Evolutionary conservation across 768 basidiomycete species (phyloP).

Genomic region (Rhodotorula sphaerocarpa): DNA sequence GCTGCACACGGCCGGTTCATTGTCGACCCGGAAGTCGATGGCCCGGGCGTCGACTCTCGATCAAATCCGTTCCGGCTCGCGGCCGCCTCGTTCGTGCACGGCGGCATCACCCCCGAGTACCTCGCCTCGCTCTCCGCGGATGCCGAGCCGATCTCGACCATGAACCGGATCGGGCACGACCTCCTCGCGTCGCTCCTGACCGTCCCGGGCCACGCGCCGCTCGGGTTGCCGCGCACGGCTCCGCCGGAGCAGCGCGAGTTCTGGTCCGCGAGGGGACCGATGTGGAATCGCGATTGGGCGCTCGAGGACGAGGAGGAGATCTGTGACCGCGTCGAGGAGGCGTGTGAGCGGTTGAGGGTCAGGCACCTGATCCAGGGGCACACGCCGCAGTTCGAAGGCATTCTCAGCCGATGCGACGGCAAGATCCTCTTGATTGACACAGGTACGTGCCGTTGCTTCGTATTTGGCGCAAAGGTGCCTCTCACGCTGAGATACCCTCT

Average conservation of each 20-base stretch:
- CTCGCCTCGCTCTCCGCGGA: constrained; percentile 41
- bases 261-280: constrained; percentile 64
- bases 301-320: constrained; percentile 56
- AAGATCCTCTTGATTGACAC: constrained; percentile 95
- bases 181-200: constrained; percentile 60
- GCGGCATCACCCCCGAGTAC: constrained; percentile 74
- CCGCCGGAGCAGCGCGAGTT: constrained; percentile 61
- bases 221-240: constrained; percentile 54
- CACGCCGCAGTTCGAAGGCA: constrained; percentile 83
- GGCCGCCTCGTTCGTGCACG: constrained; percentile 86
- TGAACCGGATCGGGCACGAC: constrained; percentile 65
- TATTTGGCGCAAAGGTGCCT: background rate
- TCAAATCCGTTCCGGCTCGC: constrained; percentile 58
- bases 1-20: constrained; percentile 37
- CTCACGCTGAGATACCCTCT: too few species aligned
- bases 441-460: constrained; percentile 47
- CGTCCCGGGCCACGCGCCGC: constrained; percentile 44
- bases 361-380: constrained; percentile 67
- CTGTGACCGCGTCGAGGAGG: constrained; percentile 63
- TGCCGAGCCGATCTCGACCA: constrained; percentile 52
- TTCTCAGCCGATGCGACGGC: constrained; percentile 77
- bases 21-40: constrained; percentile 34
- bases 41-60: constrained; percentile 37
- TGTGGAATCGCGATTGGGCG: constrained; percentile 88
- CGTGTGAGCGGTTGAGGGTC: constrained; percentile 67